These are phyloP conservation scores for Acanthamoeba rhysodes DNA, from an alignment of 208 protist species.

Conservation along the genomic window DNA sequence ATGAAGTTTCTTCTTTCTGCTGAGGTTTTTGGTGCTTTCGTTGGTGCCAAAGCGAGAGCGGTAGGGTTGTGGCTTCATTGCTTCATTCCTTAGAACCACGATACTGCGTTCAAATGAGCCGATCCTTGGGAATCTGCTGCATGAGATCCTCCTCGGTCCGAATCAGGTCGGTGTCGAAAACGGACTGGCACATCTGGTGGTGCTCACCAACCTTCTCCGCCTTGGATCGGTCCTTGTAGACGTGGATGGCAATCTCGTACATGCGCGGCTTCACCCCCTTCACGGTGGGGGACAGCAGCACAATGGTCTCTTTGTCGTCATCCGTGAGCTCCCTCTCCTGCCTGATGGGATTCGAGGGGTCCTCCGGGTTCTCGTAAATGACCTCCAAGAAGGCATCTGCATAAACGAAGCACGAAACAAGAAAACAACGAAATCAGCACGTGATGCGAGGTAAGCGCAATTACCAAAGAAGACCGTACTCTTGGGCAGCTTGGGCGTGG, in stretches of 20 bases:
- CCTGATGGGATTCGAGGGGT: neutral
- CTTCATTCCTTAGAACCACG: no score
- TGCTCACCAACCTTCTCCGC: constrained; percentile 45
- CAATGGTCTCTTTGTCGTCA: constrained; percentile 6
- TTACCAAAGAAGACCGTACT: neutral
- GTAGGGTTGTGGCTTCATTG: no score
- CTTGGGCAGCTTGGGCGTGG: constrained; percentile 14
- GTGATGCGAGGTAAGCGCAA: neutral
- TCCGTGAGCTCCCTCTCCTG: neutral
- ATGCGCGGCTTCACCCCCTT: constrained; percentile 4
- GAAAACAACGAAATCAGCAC: neutral
- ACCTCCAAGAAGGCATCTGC: constrained; percentile 40
- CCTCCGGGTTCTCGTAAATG: constrained; percentile 46
- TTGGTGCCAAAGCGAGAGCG: no score
- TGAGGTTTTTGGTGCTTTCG: no score
- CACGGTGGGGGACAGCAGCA: constrained; percentile 25
- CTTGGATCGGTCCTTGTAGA: constrained; percentile 41
- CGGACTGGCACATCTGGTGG: constrained; percentile 63
- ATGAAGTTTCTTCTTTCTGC: no score
- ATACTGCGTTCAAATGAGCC: neutral
- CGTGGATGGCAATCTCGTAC: constrained; percentile 56
- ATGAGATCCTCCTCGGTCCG: constrained; percentile 18
- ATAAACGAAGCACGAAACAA: no score
- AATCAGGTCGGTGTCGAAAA: constrained; percentile 49
- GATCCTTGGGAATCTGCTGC: constrained; percentile 1